phyloP scores from a whole-genome alignment of 768 basidiomycete genomes.

The Baorangia bicolor region DNA sequence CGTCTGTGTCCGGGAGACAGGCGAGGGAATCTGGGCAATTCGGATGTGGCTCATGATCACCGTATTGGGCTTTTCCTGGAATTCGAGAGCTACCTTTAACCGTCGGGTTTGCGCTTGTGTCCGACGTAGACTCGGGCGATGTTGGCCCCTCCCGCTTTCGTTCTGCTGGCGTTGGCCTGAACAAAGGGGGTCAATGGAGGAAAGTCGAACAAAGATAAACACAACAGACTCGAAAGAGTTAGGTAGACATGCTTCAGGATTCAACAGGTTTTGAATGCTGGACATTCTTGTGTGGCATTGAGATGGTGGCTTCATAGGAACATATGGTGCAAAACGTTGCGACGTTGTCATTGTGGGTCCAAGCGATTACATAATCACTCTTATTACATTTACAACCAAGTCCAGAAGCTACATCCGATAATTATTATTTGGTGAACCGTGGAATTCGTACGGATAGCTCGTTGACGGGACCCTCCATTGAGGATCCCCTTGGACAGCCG shows the following conservation, averaged over 20 bases:
- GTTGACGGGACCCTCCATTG: slow-evolving; percentile 23
- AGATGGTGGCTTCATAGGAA: slow-evolving; percentile 16
- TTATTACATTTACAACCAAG: not conserved
- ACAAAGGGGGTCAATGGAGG: slow-evolving; percentile 28
- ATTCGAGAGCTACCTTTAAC: slow-evolving; percentile 18
- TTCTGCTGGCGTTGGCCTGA: slow-evolving; percentile 24
- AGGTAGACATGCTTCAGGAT: slow-evolving; percentile 46
- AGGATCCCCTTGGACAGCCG: slow-evolving; percentile 7
- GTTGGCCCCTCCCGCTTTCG: slow-evolving; percentile 27
- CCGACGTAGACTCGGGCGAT: slow-evolving; percentile 38
- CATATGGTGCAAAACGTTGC: slow-evolving; percentile 1
- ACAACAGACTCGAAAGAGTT: slow-evolving; percentile 42
- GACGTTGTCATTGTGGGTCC: slow-evolving; percentile 34
- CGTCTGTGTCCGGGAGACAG: slow-evolving; percentile 77
- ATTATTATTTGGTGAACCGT: slow-evolving; percentile 14
- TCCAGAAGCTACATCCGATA: slow-evolving; percentile 21
- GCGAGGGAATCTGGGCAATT: slow-evolving; percentile 76
- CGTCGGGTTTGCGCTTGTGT: slow-evolving; percentile 31
- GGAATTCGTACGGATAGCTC: slow-evolving; percentile 22
- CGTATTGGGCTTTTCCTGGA: slow-evolving; percentile 26
- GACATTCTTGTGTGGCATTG: slow-evolving; percentile 45
- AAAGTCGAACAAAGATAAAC: slow-evolving; percentile 3
- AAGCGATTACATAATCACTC: slow-evolving; percentile 30
- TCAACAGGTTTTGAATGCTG: slow-evolving; percentile 54
- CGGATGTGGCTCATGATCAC: slow-evolving; percentile 62